A percentile compares a stretch with the other conserved stretches of the same genome.
These are phyloP conservation scores for Linnemannia exigua DNA, from an alignment of 192 early-diverging fungal genomes.

Conservation along the genomic window DNA sequence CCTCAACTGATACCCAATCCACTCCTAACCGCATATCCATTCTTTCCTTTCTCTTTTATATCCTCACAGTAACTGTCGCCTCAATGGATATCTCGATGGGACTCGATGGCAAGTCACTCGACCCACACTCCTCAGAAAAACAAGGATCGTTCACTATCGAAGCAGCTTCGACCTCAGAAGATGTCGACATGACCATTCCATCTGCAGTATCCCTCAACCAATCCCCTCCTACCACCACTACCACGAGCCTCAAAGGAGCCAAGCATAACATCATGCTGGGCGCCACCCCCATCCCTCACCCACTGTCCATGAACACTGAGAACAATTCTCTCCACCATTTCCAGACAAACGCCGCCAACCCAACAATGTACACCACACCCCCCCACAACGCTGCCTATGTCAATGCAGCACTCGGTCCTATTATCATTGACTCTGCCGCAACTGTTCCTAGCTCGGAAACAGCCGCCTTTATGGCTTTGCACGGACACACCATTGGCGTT, in stretches of 20 bases:
- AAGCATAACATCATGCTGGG: conserved; percentile 46
- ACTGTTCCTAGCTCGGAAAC: conserved; percentile 20
- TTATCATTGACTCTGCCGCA: conserved; percentile 3
- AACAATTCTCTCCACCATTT: conserved; percentile 48
- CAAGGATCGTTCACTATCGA: background rate
- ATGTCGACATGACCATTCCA: conserved; percentile 24
- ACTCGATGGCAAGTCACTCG: background rate
- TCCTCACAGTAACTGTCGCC: background rate
- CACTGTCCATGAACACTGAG: conserved; percentile 34
- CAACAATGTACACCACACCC: conserved; percentile 7
- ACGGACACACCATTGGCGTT: conserved; percentile 23
- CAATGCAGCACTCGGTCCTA: conserved; percentile 24
- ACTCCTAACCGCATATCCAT: background rate
- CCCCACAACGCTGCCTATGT: conserved; percentile 14
- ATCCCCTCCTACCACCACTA: background rate
- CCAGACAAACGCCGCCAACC: conserved; percentile 24
- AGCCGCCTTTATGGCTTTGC: conserved; percentile 33
- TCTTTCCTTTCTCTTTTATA: background rate
- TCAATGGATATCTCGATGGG: background rate
- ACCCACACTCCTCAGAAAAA: background rate
- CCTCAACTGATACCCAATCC: background rate
- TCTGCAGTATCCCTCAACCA: conserved; percentile 20
- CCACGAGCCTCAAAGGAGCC: conserved; percentile 20
- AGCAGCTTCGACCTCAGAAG: conserved; percentile 4
- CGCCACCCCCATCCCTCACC: conserved; percentile 23